Evolutionary conservation across 2,329 filamentous ascomycete genomes (phyloP).

Genomic region (Pseudogymnoascus sp.): DNA sequence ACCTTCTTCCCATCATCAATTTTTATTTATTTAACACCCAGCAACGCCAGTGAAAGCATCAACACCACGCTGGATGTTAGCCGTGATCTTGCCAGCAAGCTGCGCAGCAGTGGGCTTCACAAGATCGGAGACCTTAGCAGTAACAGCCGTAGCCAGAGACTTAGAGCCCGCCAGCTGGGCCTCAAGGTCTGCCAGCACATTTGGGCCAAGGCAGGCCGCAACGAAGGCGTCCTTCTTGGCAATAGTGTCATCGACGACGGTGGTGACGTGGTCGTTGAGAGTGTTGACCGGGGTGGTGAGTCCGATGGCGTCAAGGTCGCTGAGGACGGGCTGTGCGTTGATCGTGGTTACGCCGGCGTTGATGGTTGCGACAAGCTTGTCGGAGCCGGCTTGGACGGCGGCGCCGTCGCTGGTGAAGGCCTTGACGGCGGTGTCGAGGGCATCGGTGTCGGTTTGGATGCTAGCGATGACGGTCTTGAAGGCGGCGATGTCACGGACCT

Average conservation of each 20-base stretch:
- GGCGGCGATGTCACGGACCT: not conserved
- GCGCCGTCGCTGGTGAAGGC: not conserved
- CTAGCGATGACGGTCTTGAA: not conserved
- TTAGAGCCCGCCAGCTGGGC: not conserved
- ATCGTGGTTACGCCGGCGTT: not conserved
- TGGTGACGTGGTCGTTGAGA: not conserved
- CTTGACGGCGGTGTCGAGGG: not conserved
- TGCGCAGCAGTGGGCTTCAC: not conserved
- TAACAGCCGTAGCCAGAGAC: not conserved
- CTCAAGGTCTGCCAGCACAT: not conserved
- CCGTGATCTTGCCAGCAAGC: not conserved
- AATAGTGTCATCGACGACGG: not conserved
- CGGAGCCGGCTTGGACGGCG: not conserved
- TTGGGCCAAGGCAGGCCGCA: not conserved
- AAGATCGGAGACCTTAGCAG: not conserved
- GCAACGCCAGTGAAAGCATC: not conserved
- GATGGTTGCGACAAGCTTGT: not conserved
- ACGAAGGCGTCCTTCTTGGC: not conserved
- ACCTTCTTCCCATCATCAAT: too few species aligned
- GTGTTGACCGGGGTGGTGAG: not conserved
- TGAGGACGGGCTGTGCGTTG: not conserved
- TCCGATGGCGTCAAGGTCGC: not conserved
- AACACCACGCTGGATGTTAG: not conserved
- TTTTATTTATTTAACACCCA: not conserved
- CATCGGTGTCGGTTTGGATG: constrained; percentile 12